These are phyloP conservation scores for Lactifluus subvellereus DNA, from an alignment of 768 basidiomycete genomes.

Conservation along the genomic window DNA sequence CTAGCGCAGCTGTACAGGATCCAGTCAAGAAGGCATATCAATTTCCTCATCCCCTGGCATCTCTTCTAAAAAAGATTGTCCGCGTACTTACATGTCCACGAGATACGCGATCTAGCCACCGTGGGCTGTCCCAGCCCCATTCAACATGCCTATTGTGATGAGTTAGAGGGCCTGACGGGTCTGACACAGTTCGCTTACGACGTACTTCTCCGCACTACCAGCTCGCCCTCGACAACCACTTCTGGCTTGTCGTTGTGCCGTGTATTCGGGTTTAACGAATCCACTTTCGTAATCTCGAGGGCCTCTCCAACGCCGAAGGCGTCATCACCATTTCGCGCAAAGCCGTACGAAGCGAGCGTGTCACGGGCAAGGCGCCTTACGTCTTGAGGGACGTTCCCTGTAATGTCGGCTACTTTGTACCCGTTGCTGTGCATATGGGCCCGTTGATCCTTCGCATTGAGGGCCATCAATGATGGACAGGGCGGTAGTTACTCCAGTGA, in stretches of 20 bases:
- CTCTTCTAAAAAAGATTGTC: background rate
- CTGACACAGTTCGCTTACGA: conserved; percentile 1
- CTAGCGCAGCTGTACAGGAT: conserved; percentile 50
- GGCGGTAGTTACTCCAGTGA: background rate
- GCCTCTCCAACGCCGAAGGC: conserved; percentile 55
- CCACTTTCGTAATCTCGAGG: conserved; percentile 57
- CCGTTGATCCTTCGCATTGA: conserved; percentile 35
- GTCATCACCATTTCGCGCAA: conserved; percentile 44
- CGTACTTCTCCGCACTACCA: conserved; percentile 57
- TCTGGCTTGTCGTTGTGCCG: conserved; percentile 46
- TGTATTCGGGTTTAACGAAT: conserved; percentile 39
- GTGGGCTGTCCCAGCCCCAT: conserved; percentile 70
- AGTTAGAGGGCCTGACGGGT: background rate
- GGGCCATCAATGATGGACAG: background rate
- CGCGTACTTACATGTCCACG: conserved; percentile 53
- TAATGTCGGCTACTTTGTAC: conserved; percentile 45
- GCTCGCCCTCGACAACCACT: conserved; percentile 59
- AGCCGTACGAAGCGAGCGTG: conserved; percentile 65
- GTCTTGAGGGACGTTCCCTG: conserved; percentile 56
- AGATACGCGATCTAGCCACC: conserved; percentile 68
- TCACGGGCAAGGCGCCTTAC: conserved; percentile 65
- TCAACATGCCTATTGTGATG: conserved; percentile 53
- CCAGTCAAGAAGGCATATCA: background rate
- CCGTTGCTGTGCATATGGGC: conserved; percentile 45
- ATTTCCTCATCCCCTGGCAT: background rate